A percentile compares a stretch with the other conserved stretches of the same genome.
Evolutionary conservation across 768 basidiomycete genomes (phyloP).

Genomic region (Clitopilus passeckerianus): DNA sequence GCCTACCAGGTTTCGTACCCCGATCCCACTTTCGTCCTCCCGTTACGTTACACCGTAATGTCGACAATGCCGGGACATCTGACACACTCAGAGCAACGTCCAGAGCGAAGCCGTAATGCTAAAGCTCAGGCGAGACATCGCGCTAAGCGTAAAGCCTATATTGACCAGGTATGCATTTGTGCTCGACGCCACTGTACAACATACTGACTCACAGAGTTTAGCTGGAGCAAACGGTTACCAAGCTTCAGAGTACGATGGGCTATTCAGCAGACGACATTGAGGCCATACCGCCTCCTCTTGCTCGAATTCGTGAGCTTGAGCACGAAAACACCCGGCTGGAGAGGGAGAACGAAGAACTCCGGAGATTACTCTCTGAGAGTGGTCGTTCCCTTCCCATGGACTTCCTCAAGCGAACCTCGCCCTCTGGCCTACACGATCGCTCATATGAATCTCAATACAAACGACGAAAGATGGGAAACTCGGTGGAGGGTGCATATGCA

Average conservation of each 20-base stretch:
- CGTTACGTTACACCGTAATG: conserved; percentile 54
- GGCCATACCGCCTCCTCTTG: conserved; percentile 64
- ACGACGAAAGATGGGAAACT: conserved; percentile 48
- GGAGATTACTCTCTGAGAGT: conserved; percentile 56
- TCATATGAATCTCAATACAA: conserved; percentile 55
- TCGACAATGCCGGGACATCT: conserved; percentile 55
- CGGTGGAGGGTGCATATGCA: conserved; percentile 50
- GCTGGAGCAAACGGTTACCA: conserved; percentile 84
- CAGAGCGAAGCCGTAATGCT: conserved; percentile 83
- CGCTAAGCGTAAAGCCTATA: conserved; percentile 90
- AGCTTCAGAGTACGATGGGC: conserved; percentile 71
- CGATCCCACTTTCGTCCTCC: conserved; percentile 38
- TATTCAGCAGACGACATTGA: conserved; percentile 73
- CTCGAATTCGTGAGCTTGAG: conserved; percentile 79
- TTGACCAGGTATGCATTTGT: conserved; percentile 65
- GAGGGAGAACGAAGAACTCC: conserved; percentile 70
- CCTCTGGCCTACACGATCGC: conserved; percentile 42
- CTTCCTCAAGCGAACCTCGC: conserved; percentile 40
- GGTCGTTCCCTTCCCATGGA: conserved; percentile 33
- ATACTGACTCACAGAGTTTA: conserved; percentile 19
- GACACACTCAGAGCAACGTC: conserved; percentile 51
- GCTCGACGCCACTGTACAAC: neutral
- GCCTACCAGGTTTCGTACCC: conserved; percentile 34
- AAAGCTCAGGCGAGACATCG: conserved; percentile 88
- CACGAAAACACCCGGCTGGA: conserved; percentile 70